A percentile compares a stretch with the other conserved stretches of the same genome.
phyloP scores from a whole-genome alignment of 352 stramenopile species.

The Pythium dissotocum region DNA sequence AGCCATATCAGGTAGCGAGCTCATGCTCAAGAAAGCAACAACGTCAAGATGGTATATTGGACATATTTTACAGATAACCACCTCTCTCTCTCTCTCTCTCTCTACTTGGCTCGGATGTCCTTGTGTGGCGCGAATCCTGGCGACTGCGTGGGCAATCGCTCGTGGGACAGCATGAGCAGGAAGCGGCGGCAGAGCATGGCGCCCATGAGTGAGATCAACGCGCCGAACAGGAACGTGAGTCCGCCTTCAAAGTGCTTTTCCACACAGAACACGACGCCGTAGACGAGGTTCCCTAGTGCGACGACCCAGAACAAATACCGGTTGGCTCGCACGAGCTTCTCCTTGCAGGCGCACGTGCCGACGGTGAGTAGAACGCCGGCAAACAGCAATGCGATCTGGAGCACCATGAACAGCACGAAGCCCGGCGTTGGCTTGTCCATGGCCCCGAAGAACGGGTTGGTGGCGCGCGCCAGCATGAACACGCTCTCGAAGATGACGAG shows the following conservation, averaged over 20 bases:
- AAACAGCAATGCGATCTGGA: constrained; percentile 35
- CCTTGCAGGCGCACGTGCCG: constrained; percentile 32
- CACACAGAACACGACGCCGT: constrained; percentile 27
- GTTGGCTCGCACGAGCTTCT: constrained; percentile 31
- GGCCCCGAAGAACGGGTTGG: constrained; percentile 39
- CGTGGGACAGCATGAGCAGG: constrained; percentile 21
- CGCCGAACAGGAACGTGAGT: constrained; percentile 17
- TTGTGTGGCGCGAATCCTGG: constrained; percentile 27
- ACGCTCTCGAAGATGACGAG: constrained; percentile 35
- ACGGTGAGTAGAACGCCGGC: constrained; percentile 27
- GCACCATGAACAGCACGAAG: constrained; percentile 41
- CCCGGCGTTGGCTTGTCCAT: constrained; percentile 29
- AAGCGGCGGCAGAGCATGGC: constrained; percentile 33
- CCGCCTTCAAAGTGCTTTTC: constrained; percentile 17
- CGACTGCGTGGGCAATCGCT: constrained; percentile 33
- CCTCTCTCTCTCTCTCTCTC: no score
- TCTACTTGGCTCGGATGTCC: constrained; percentile 21
- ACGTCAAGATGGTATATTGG: neutral
- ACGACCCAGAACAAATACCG: constrained; percentile 26
- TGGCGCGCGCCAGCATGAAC: constrained; percentile 31
- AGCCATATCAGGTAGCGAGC: no score
- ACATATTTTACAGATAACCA: neutral
- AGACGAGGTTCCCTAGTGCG: constrained; percentile 32
- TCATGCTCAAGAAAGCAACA: no score
- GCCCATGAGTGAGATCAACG: constrained; percentile 26